A percentile compares a stretch with the other conserved stretches of the same genome.
These are phyloP conservation scores for Leccinum aurantiacum DNA, from an alignment of 768 basidiomycete genomes.

Conservation along the genomic window DNA sequence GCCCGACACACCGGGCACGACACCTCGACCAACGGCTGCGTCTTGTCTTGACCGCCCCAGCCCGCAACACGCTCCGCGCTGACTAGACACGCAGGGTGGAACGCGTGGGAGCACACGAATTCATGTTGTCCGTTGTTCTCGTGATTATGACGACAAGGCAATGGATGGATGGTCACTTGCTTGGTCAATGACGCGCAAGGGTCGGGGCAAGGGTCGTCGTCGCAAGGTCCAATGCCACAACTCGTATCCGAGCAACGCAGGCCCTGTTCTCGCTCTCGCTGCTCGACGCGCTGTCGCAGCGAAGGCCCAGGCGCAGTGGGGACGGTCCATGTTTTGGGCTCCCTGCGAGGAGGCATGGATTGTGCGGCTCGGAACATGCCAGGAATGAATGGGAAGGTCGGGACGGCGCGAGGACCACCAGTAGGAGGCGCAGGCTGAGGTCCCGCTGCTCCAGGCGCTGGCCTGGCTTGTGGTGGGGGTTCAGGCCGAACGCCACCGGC, in stretches of 20 bases:
- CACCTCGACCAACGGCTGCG: conserved; percentile 54
- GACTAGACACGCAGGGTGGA: conserved; percentile 75
- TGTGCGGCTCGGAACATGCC: conserved; percentile 25
- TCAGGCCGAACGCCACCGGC: conserved; percentile 1
- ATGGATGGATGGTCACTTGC: conserved; percentile 26
- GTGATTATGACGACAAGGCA: conserved; percentile 14
- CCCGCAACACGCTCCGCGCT: conserved; percentile 62
- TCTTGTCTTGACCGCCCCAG: conserved; percentile 51
- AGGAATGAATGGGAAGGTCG: conserved; percentile 16
- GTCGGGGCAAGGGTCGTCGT: conserved; percentile 59
- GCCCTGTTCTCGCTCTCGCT: conserved; percentile 68
- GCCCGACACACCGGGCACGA: conserved; percentile 71
- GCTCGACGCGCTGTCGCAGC: conserved; percentile 71
- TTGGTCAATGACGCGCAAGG: conserved; percentile 21
- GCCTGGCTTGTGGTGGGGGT: conserved; percentile 13
- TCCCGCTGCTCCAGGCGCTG: conserved; percentile 5
- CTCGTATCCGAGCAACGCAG: conserved; percentile 69
- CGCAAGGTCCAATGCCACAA: conserved; percentile 74
- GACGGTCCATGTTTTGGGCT: conserved; percentile 52
- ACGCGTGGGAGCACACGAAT: conserved; percentile 58
- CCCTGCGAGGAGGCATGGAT: conserved; percentile 31
- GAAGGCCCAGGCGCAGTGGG: conserved; percentile 69
- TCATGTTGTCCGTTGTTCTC: conserved; percentile 4
- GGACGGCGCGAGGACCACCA: conserved; percentile 18
- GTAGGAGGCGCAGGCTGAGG: conserved; percentile 2